Conservation (phyloP, 768 basidiomycete species). For the Panus rudis region DNA sequence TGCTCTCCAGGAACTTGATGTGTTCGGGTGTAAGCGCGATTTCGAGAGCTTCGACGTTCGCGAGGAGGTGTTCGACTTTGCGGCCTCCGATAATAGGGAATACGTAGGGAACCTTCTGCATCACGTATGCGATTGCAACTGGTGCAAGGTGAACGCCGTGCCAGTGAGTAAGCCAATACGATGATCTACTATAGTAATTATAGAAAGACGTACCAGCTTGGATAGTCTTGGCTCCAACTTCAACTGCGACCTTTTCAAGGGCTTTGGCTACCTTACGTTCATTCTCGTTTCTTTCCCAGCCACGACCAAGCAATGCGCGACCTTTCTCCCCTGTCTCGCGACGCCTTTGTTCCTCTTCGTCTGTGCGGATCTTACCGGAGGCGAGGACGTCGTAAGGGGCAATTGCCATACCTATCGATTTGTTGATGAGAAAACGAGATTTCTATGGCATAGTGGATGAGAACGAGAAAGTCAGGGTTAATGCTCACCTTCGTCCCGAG, state of each 20-base stretch:
- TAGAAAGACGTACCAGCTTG: constrained; percentile 9
- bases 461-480: too few relatives aligned
- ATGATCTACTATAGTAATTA: too few relatives aligned
- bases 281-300: constrained; percentile 39
- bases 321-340: constrained; percentile 24
- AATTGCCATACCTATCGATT: constrained; percentile 29
- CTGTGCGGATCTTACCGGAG: constrained; percentile 28
- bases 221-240: constrained; percentile 28
- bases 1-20: constrained; percentile 35
- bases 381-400: constrained; percentile 33
- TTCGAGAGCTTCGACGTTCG: constrained; percentile 42
- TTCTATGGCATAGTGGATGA: too few relatives aligned
- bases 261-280: constrained; percentile 33
- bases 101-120: constrained; percentile 42
- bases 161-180: too few relatives aligned
- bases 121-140: constrained; percentile 45
- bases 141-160: too few relatives aligned
- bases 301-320: constrained; percentile 29
- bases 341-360: constrained; percentile 25
- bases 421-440: too few relatives aligned
- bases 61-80: constrained; percentile 39
- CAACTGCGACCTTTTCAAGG: constrained; percentile 39
- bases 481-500: constrained; percentile 15
- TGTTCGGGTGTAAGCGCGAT: constrained; percentile 37
- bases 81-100: constrained; percentile 45